Base-by-base conservation (phyloP, 1,284 basidiomycete genomes). In the Cutaneotrichosporon cavernicola region DNA sequence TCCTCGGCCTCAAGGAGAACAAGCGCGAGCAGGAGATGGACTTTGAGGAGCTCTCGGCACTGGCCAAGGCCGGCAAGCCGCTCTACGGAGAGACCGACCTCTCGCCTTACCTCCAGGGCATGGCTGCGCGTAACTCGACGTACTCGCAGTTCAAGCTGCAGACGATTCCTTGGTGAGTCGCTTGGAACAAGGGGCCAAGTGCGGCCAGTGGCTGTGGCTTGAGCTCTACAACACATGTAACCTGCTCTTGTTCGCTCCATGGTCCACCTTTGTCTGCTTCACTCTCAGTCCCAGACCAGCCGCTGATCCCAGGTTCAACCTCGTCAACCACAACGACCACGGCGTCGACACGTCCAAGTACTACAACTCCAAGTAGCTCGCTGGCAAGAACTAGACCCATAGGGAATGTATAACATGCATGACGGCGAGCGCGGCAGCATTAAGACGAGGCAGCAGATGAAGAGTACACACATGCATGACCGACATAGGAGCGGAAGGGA, bases 1-100 rank as follows among this genome's bases (percentile, higher is more conserved):
- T 99, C 85, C 95, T 92, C 92, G 96, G 96, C 58, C 95, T 92
- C 90, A 84, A 85, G 26, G 96, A 98, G 83, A 99, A 99, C 83
- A 87, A 86, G 69, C 83, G 85, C 22, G 94, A 97, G 78, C 85
- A 89, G 71, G 85, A 86, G 65, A 84, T 83, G 79, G 94, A 97
- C 78, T 76, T 88, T 58, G 83, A 83, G 30, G 94, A 97, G 79
- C 82, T 97, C 56, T 86, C 85, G 50, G 86, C 88, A 67, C 86
- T 85, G 46, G 89, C 86, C 14, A 81, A 81, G 67, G 85, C 88
- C 68, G 92, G 92, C 61, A 87, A 91, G 77, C 87, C 92, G 16
- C 78, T 97, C 55, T 91, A 94, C 76, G 93, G 93, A 69, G 85
- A 89, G 79, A 90, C 90, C 31, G 84, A 86, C 69, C 87, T 98